Evolutionary conservation across 139 green algal genomes (phyloP).

Genomic region (Choricystis sp.): DNA sequence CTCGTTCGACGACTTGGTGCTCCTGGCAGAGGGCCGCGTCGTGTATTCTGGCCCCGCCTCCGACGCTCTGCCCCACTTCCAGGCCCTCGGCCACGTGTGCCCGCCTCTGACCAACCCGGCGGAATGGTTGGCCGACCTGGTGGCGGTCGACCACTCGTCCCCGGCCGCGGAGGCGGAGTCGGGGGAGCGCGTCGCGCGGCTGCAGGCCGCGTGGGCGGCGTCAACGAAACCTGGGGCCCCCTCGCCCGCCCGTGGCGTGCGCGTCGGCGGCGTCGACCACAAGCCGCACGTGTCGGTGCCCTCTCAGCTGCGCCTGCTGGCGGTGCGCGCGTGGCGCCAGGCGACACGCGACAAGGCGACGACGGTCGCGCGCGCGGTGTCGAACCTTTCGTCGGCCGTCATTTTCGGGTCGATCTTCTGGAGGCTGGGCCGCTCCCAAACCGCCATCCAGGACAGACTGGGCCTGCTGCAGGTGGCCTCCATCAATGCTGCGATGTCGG

Average conservation of each 20-base stretch:
- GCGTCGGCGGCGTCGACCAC: background rate
- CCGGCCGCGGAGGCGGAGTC: constrained; percentile 28
- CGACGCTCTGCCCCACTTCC: constrained; percentile 50
- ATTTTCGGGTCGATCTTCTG: constrained; percentile 90
- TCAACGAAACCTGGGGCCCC: background rate
- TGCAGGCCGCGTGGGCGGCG: constrained; percentile 9
- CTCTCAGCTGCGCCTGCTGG: constrained; percentile 29
- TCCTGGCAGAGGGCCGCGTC: constrained; percentile 43
- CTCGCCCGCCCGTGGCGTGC: background rate
- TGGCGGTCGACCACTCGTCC: constrained; percentile 55
- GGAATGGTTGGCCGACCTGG: constrained; percentile 81
- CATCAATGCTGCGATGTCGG: constrained; percentile 72
- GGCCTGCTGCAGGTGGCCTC: constrained; percentile 73
- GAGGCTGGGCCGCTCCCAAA: constrained; percentile 47
- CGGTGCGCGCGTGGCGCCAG: constrained; percentile 46
- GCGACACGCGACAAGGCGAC: constrained; percentile 65
- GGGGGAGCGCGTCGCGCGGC: constrained; percentile 21
- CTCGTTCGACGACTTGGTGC: constrained; percentile 82
- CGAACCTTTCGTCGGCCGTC: constrained; percentile 59
- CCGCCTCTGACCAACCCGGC: constrained; percentile 62
- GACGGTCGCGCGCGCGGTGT: constrained; percentile 43
- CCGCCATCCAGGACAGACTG: constrained; percentile 71
- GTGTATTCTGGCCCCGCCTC: constrained; percentile 38
- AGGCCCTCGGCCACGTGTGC: constrained; percentile 45
- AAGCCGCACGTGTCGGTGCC: constrained; percentile 2